phyloP scores from a whole-genome alignment of 2,329 filamentous ascomycete species.

The Colletotrichum euphorbiae region DNA sequence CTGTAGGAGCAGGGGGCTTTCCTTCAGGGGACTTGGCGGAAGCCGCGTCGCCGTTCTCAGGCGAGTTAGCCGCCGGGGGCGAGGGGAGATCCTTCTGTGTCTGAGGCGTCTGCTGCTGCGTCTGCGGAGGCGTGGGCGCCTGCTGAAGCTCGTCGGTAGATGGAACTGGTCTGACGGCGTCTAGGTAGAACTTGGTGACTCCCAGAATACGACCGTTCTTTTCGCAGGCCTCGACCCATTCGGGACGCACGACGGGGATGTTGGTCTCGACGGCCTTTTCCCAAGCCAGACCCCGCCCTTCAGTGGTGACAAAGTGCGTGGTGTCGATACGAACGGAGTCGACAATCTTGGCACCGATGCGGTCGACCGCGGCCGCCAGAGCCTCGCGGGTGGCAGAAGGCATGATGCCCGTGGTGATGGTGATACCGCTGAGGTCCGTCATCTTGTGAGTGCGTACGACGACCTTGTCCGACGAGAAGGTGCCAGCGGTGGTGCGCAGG shows the following conservation, averaged over 20 bases:
- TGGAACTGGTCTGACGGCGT: conserved; percentile 71
- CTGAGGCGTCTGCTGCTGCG: conserved; percentile 32
- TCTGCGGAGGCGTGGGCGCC: conserved; percentile 45
- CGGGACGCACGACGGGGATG: conserved; percentile 94
- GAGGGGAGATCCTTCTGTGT: conserved; percentile 51
- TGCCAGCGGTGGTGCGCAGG: conserved; percentile 89
- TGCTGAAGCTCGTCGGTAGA: conserved; percentile 47
- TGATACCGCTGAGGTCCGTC: conserved; percentile 96
- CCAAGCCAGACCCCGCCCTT: conserved; percentile 90
- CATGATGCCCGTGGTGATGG: conserved; percentile 90
- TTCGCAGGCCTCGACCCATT: conserved; percentile 98
- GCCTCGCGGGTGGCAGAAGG: conserved; percentile 78
- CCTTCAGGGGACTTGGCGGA: conserved; percentile 37
- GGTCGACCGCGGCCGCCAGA: conserved; percentile 79
- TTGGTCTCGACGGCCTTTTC: conserved; percentile 98
- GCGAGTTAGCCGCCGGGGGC: conserved; percentile 41
- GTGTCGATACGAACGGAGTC: conserved; percentile 95
- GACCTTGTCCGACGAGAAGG: conserved; percentile 84
- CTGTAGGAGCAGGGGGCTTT: conserved; percentile 32
- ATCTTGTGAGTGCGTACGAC: conserved; percentile 95
- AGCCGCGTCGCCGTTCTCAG: conserved; percentile 44
- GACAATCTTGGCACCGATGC: conserved; percentile 92
- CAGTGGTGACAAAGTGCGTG: conserved; percentile 97
- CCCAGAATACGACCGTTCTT: conserved; percentile 91
- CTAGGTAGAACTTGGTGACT: conserved; percentile 95